Conservation (phyloP, 345 rosid species). For the Camelina neglecta region DNA sequence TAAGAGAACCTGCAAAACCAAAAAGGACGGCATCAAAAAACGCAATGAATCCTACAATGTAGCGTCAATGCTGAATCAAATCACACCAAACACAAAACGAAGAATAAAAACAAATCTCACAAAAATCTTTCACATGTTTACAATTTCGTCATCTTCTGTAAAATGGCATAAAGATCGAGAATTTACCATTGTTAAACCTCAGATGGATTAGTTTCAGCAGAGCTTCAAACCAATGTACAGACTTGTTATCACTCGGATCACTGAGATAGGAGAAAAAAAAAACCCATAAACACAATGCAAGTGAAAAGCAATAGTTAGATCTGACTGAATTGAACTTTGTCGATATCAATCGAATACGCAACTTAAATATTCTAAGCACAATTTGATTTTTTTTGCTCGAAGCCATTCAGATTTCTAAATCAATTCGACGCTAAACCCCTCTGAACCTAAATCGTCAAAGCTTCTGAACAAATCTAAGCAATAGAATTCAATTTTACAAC, state of each 20-base stretch:
- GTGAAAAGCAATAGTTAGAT: conserved; percentile 20
- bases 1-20: conserved; percentile 59
- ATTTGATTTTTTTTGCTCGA: neutral
- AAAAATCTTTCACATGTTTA: conserved; percentile 7
- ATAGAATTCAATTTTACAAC: neutral
- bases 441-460: conserved; percentile 16
- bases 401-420: neutral
- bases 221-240: conserved; percentile 8
- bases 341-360: conserved; percentile 15
- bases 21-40: neutral
- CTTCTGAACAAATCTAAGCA: conserved; percentile 21
- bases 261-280: conserved; percentile 10
- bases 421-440: conserved; percentile 9
- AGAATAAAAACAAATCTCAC: neutral
- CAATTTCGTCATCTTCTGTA: neutral
- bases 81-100: neutral
- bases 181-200: conserved; percentile 40
- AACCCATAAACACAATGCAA: conserved; percentile 35
- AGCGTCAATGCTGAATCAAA: conserved; percentile 23
- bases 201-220: conserved; percentile 24
- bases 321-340: conserved; percentile 15
- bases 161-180: conserved; percentile 18
- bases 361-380: neutral
- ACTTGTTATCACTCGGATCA: conserved; percentile 11
- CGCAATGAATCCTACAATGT: neutral